Conservation (phyloP, 257 asterid species). For the Penstemon davidsonii region DNA sequence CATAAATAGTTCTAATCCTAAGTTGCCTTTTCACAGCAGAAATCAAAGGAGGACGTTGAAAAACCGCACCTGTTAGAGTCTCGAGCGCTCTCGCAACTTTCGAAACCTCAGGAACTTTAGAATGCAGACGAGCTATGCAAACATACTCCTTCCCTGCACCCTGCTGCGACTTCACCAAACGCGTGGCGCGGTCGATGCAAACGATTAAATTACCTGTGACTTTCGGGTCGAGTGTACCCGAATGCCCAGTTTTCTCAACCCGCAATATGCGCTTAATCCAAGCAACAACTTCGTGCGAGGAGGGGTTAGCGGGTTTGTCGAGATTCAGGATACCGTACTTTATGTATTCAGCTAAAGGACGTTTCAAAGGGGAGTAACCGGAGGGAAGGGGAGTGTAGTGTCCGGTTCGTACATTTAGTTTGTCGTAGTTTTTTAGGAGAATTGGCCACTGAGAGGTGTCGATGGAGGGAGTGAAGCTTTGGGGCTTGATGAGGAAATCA, state of each 20-base stretch:
- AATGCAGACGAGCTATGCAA: slow-evolving; percentile 79
- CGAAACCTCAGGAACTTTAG: slow-evolving; percentile 69
- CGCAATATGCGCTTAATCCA: slow-evolving; percentile 89
- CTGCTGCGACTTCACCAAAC: slow-evolving; percentile 91
- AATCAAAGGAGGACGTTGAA: slow-evolving; percentile 90
- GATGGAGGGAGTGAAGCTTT: slow-evolving; percentile 67
- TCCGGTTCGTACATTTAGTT: slow-evolving; percentile 81
- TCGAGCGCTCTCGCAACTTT: slow-evolving; percentile 86
- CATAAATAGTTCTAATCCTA: slow-evolving; percentile 86
- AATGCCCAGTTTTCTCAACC: slow-evolving; percentile 89
- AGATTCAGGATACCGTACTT: slow-evolving; percentile 81
- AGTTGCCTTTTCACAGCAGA: slow-evolving; percentile 95
- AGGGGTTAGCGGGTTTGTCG: slow-evolving; percentile 89
- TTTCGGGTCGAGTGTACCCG: slow-evolving; percentile 94
- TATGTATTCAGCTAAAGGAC: slow-evolving; percentile 73
- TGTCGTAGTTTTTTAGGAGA: slow-evolving; percentile 82
- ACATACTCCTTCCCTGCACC: slow-evolving; percentile 97
- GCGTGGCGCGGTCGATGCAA: slow-evolving; percentile 89
- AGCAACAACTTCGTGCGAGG: slow-evolving; percentile 95
- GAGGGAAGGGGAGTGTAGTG: slow-evolving; percentile 93
- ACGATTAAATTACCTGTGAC: slow-evolving; percentile 93
- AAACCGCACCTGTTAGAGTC: slow-evolving; percentile 86
- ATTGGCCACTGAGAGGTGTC: slow-evolving; percentile 96
- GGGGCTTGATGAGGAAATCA: slow-evolving; percentile 77
- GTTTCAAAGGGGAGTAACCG: slow-evolving; percentile 82